A percentile compares a stretch with the other conserved stretches of the same genome.
These are phyloP conservation scores for Russula earlei DNA, from an alignment of 768 basidiomycete genomes.

Conservation along the genomic window DNA sequence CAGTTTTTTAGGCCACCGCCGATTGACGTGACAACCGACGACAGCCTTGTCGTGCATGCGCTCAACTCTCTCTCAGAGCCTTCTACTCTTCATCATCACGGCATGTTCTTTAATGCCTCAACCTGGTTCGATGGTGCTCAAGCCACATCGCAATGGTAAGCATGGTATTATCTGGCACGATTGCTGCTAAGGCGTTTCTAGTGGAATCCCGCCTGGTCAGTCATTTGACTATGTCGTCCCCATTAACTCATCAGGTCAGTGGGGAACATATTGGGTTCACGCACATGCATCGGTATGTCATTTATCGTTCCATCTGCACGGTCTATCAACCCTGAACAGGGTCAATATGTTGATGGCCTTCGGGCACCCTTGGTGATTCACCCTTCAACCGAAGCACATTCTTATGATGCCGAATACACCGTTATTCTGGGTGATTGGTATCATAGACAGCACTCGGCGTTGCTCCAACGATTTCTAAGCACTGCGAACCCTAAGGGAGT, in stretches of 20 bases:
- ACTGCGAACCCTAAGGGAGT: conserved; percentile 72
- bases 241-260: conserved; percentile 55
- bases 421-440: conserved; percentile 90
- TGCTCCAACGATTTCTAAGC: conserved; percentile 59
- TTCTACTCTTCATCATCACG: conserved; percentile 82
- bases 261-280: conserved; percentile 79
- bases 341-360: conserved; percentile 89
- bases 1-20: conserved; percentile 61
- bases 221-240: conserved; percentile 70
- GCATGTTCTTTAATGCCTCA: conserved; percentile 86
- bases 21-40: conserved; percentile 57
- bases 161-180: background rate
- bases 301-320: background rate
- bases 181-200: conserved; percentile 22
- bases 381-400: conserved; percentile 50
- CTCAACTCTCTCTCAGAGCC: conserved; percentile 59
- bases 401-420: conserved; percentile 87
- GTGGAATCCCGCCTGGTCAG: conserved; percentile 68
- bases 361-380: conserved; percentile 81
- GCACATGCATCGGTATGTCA: conserved; percentile 46
- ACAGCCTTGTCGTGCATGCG: conserved; percentile 71
- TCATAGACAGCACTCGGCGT: conserved; percentile 57
- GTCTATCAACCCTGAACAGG: conserved; percentile 31
- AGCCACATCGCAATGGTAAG: conserved; percentile 75
- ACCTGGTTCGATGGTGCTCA: conserved; percentile 87